phyloP scores from a whole-genome alignment of 2,329 filamentous ascomycete species.

The Colletotrichum aenigma region DNA sequence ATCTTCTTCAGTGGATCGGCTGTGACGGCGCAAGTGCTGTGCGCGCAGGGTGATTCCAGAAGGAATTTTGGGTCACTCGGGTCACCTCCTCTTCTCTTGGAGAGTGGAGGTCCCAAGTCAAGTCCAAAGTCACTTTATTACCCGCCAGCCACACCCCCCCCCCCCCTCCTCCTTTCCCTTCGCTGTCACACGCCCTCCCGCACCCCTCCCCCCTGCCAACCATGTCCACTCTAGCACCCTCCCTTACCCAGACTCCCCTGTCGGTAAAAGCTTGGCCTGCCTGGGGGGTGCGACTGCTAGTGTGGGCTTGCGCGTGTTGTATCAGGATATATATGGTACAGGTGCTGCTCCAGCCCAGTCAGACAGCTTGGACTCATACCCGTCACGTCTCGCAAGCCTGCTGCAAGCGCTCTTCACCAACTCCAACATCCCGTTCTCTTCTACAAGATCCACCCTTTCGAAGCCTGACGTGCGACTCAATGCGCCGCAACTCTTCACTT shows the following conservation, averaged over 20 bases:
- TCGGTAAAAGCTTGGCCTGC: constrained; percentile 18
- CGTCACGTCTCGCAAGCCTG: constrained; percentile 32
- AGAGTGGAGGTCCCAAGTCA: background rate
- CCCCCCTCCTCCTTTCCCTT: background rate
- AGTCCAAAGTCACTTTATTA: constrained; percentile 6
- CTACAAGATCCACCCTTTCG: constrained; percentile 7
- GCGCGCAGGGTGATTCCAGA: constrained; percentile 18
- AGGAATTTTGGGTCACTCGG: constrained; percentile 13
- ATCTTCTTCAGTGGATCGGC: constrained; percentile 21
- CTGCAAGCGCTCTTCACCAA: constrained; percentile 18
- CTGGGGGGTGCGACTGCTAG: constrained; percentile 14
- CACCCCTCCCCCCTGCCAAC: background rate
- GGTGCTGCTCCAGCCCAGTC: constrained; percentile 22
- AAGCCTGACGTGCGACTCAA: constrained; percentile 18
- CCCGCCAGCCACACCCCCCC: background rate
- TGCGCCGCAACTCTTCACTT: constrained; percentile 11
- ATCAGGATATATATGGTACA: constrained; percentile 27
- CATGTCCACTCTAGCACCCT: background rate
- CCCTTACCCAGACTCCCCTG: constrained; percentile 15
- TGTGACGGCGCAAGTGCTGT: constrained; percentile 12
- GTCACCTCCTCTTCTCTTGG: background rate
- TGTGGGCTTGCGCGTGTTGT: constrained; percentile 22
- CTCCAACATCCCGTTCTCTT: background rate
- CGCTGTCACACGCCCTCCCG: background rate
- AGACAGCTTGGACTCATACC: constrained; percentile 20